Conservation (phyloP, 495 filamentous ascomycete species). For the Hypoxylon rickii region DNA sequence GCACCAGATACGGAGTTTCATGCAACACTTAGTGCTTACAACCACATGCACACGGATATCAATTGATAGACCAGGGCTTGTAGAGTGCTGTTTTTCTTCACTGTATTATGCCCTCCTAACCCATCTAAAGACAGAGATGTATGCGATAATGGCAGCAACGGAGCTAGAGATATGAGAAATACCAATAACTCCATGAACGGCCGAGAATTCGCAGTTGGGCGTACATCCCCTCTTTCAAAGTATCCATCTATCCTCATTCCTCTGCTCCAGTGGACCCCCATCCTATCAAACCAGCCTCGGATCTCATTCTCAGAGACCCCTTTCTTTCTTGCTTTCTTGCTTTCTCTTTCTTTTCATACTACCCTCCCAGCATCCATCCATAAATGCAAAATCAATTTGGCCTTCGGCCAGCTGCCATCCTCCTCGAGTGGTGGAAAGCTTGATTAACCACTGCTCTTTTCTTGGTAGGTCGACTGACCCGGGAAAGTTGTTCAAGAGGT, state of each 20-base stretch:
- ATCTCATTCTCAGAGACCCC: conserved; percentile 29
- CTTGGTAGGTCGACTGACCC: conserved; percentile 10
- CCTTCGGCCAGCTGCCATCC: not conserved
- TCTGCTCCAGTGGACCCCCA: conserved; percentile 2
- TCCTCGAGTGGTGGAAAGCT: not conserved
- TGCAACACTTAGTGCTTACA: no score
- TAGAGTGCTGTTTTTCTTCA: conserved; percentile 8
- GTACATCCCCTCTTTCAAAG: conserved; percentile 9
- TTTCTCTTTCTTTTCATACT: not conserved
- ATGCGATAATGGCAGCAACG: conserved; percentile 18
- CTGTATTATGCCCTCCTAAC: conserved; percentile 37
- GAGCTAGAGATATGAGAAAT: conserved; percentile 23
- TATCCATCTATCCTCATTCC: conserved; percentile 15
- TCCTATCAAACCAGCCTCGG: conserved; percentile 7
- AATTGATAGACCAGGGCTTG: not conserved
- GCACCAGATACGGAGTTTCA: no score
- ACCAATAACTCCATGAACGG: conserved; percentile 5
- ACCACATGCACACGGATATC: no score
- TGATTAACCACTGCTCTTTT: conserved; percentile 16
- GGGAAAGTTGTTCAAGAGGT: conserved; percentile 26
- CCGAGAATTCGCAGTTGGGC: conserved; percentile 6
- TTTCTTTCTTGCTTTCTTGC: not conserved
- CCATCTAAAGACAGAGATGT: conserved; percentile 26
- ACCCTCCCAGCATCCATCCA: conserved; percentile 8
- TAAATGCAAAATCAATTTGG: not conserved